Evolutionary conservation across 2,329 filamentous ascomycete species (phyloP), one percentile per base, ranked within the genome.

Genomic region (Monilinia fructigena): DNA sequence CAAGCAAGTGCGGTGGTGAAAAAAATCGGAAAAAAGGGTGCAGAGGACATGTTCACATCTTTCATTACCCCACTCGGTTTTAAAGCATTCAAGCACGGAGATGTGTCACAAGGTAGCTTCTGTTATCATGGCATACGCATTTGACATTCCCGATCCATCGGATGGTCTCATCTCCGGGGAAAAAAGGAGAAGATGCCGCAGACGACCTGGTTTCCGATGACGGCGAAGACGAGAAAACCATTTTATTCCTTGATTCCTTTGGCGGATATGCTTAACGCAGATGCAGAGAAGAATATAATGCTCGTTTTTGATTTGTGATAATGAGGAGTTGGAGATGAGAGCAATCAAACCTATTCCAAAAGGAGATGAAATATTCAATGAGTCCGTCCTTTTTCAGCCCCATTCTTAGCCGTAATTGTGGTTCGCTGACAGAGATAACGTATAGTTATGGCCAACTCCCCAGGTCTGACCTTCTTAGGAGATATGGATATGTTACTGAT

Each of bases 81-180:
- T 85, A 72, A 60, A 70, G 70, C 69, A 76, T 71, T 68, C 77
- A 82, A 64, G 74, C 76, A 70, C 81, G 68, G 74, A 81, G 67
- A 74, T 74, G 16, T 86, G 85, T 73, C 88, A 90, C 74, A 80
- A 82, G 42, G 87, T 90, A 81, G 88, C 85, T 14, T 88, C 85
- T 11, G 81, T 86, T 23, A 89, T 91, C 70, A 90, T 90, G 88
- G 86, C 87, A 8, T 91, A 90, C 74, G 88, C 87, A 8, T 91
- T 91, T 73, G 89, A 91, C 70, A 83, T 91, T 56, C 73, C 75
- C 4, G 74, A 76, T 52, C 55, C 58, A 48, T 53, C 66, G 42
- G 66, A 66, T n/a, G 55, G 62, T 47, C 71, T 72, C n/a, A 74
- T 77, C 0, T 80, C 83, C 45, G 80, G 83, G 35, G 82, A 83